A percentile compares a stretch with the other conserved stretches of the same genome.
phyloP scores from a whole-genome alignment of 2,329 filamentous ascomycete genomes.

The Fusarium metavorans region DNA sequence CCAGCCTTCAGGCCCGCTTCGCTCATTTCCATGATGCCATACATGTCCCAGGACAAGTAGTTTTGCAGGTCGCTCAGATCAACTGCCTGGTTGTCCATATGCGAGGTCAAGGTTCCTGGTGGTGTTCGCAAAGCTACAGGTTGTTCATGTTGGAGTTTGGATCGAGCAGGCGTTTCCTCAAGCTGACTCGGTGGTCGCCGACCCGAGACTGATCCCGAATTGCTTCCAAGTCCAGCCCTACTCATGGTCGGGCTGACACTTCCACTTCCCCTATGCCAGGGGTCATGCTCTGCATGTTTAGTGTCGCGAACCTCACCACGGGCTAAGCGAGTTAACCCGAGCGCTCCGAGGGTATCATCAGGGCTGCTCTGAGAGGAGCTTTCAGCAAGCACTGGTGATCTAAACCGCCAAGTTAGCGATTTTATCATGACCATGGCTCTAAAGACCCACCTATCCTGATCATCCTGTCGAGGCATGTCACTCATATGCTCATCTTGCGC shows the following conservation, averaged over 20 bases:
- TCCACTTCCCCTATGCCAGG: constrained; percentile 22
- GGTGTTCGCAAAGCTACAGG: constrained; percentile 46
- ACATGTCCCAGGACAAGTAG: constrained; percentile 56
- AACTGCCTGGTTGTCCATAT: constrained; percentile 51
- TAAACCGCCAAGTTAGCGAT: constrained; percentile 17
- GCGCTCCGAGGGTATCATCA: constrained; percentile 37
- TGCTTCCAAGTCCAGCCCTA: constrained; percentile 24
- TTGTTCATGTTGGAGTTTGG: constrained; percentile 54
- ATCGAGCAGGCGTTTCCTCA: constrained; percentile 42
- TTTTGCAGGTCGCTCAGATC: constrained; percentile 55
- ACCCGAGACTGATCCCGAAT: constrained; percentile 25
- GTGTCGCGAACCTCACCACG: constrained; percentile 36
- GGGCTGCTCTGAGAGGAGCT: constrained; percentile 38
- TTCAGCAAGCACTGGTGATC: constrained; percentile 30
- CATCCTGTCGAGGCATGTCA: constrained; percentile 31
- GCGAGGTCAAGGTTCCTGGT: constrained; percentile 31
- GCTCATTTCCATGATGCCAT: constrained; percentile 56
- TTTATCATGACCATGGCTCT: not conserved
- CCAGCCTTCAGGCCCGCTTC: constrained; percentile 52
- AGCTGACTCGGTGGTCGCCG: constrained; percentile 18
- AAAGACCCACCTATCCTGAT: constrained; percentile 34
- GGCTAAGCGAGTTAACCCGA: constrained; percentile 40
- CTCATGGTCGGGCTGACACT: constrained; percentile 29
- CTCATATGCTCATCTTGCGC: constrained; percentile 45
- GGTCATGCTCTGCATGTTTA: constrained; percentile 28